These are phyloP conservation scores for Daldinia concentrica DNA, from an alignment of 495 filamentous ascomycete species.

Conservation along the genomic window DNA sequence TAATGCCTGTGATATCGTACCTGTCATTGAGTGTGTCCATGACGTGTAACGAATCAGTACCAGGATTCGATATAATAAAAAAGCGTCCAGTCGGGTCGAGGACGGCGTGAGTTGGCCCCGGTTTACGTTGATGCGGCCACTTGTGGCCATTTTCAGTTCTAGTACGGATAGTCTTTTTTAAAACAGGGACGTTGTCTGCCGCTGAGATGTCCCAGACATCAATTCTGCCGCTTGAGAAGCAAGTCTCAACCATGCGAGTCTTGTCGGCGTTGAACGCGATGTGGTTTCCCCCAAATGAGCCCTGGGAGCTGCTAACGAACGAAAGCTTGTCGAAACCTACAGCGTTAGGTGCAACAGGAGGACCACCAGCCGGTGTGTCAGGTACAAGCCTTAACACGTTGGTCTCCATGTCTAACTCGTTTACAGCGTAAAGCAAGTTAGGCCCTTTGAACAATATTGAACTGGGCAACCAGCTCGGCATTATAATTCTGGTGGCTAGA, in stretches of 20 bases:
- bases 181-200: neutral
- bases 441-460: neutral
- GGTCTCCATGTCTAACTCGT: neutral
- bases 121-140: neutral
- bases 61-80: neutral
- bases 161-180: neutral
- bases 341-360: neutral
- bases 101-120: neutral
- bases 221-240: neutral
- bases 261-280: neutral
- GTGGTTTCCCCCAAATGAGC: neutral
- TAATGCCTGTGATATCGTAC: neutral
- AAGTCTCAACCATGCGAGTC: neutral
- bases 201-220: neutral
- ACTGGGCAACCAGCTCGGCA: neutral
- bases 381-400: neutral
- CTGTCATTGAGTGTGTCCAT: neutral
- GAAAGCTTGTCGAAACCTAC: neutral
- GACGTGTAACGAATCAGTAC: neutral
- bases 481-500: neutral
- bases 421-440: neutral
- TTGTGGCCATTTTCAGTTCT: neutral
- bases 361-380: neutral
- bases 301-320: neutral
- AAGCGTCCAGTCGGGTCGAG: neutral